These are phyloP conservation scores for Omphalotus guepiniiformis DNA, from an alignment of 768 basidiomycete species.

Conservation along the genomic window DNA sequence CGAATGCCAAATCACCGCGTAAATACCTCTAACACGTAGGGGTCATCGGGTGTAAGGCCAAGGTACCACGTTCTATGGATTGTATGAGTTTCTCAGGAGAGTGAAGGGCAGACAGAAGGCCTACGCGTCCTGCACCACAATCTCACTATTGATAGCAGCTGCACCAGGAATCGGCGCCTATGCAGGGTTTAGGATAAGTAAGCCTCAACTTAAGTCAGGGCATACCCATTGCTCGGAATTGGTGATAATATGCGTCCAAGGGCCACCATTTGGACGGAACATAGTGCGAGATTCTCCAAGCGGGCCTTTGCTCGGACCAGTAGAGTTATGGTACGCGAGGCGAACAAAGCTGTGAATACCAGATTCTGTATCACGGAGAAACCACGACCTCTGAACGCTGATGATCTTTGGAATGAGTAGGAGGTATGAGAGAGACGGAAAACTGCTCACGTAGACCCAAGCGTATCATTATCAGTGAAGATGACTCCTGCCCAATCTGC, in stretches of 20 bases:
- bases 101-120: background rate
- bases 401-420: background rate
- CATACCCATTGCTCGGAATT: constrained; percentile 23
- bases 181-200: background rate
- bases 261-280: constrained; percentile 22
- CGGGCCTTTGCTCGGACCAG: constrained; percentile 14
- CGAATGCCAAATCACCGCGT: background rate
- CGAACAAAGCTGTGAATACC: constrained; percentile 24
- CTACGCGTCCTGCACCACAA: constrained; percentile 22
- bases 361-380: constrained; percentile 20
- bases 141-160: constrained; percentile 14
- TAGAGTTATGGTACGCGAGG: constrained; percentile 19
- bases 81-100: background rate
- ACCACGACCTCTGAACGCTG: constrained; percentile 24
- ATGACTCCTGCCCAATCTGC: constrained; percentile 21
- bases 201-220: background rate
- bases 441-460: constrained; percentile 6
- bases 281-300: constrained; percentile 25
- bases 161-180: constrained; percentile 20
- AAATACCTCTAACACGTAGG: constrained; percentile 19
- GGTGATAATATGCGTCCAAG: constrained; percentile 22
- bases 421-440: background rate
- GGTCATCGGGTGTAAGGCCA: constrained; percentile 18
- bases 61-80: constrained; percentile 21
- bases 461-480: constrained; percentile 20